A percentile compares a stretch with the other conserved stretches of the same genome.
Conservation (phyloP, 768 basidiomycete species). For the Hemileccinum impolitum region DNA sequence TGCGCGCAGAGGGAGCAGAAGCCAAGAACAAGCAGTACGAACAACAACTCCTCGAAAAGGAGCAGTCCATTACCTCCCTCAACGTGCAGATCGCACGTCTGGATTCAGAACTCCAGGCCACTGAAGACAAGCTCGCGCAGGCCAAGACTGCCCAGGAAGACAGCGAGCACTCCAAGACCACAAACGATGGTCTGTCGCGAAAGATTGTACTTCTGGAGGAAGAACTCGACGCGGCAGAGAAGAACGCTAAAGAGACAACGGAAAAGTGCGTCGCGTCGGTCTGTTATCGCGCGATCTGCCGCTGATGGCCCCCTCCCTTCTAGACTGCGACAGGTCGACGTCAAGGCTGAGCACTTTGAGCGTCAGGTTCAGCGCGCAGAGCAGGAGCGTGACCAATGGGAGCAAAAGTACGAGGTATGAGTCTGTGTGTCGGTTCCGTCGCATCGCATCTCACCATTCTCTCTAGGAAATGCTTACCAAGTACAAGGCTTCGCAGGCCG, state of each 20-base stretch:
- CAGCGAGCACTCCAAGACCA: conserved; percentile 64
- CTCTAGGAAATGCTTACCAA: conserved; percentile 67
- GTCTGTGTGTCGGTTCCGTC: background rate
- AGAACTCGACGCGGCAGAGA: conserved; percentile 93
- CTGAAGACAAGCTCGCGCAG: conserved; percentile 62
- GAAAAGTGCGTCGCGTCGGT: conserved; percentile 80
- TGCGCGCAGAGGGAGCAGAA: conserved; percentile 87
- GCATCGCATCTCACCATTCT: conserved; percentile 3
- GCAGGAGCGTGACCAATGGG: conserved; percentile 89
- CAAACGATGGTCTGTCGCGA: conserved; percentile 68
- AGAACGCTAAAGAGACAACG: conserved; percentile 92
- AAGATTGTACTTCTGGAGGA: conserved; percentile 94
- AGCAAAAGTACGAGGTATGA: conserved; percentile 91
- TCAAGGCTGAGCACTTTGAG: conserved; percentile 99
- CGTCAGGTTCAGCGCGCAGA: conserved; percentile 83
- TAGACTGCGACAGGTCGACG: conserved; percentile 93
- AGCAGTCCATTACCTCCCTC: conserved; percentile 84
- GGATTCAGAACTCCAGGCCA: conserved; percentile 67
- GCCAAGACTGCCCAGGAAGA: conserved; percentile 65
- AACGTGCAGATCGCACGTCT: conserved; percentile 62
- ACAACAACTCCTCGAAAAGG: conserved; percentile 71
- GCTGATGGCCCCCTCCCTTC: conserved; percentile 17
- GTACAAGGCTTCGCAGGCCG: conserved; percentile 68
- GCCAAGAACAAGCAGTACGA: conserved; percentile 75
- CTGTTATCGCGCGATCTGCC: conserved; percentile 12